Percentiles rank a stretch among this genome's conserved stretches.
phyloP scores from a whole-genome alignment of 2,329 filamentous ascomycete genomes.

The Leptoxyphium fumago region DNA sequence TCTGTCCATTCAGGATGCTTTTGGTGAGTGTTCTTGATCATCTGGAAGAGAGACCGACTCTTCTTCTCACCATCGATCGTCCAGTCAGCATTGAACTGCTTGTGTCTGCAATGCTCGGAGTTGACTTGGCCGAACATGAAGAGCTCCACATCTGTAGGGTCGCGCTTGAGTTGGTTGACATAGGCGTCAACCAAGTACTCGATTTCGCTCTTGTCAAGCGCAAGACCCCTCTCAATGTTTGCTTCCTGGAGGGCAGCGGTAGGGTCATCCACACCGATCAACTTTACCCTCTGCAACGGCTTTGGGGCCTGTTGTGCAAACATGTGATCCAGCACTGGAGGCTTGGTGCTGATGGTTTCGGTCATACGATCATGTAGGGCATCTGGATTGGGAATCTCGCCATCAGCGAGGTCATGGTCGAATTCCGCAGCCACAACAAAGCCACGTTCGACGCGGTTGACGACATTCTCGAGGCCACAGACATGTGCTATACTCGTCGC shows the following conservation, averaged over 20 bases:
- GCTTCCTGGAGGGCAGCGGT: constrained; percentile 63
- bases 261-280: constrained; percentile 36
- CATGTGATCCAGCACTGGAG: constrained; percentile 59
- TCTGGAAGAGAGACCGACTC: constrained; percentile 71
- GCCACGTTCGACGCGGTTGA: constrained; percentile 73
- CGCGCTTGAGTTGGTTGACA: constrained; percentile 46
- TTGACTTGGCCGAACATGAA: constrained; percentile 99
- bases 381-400: constrained; percentile 48
- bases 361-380: constrained; percentile 90
- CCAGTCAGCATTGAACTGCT: constrained; percentile 96
- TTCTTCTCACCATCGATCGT: constrained; percentile 77
- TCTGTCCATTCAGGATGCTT: constrained; percentile 66
- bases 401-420: constrained; percentile 29
- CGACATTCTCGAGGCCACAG: constrained; percentile 60
- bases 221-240: constrained; percentile 71
- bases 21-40: constrained; percentile 91
- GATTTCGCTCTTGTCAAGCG: constrained; percentile 77
- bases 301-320: constrained; percentile 56
- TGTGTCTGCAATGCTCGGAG: constrained; percentile 80
- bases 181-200: constrained; percentile 85
- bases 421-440: constrained; percentile 57
- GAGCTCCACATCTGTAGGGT: constrained; percentile 79
- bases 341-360: constrained; percentile 53
- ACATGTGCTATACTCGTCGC: constrained; percentile 88
- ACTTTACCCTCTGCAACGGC: constrained; percentile 59